Percentiles rank a stretch among this genome's conserved stretches.
Evolutionary conservation across 2,329 filamentous ascomycete genomes (phyloP).

Genomic region (Falciphora oryzae): DNA sequence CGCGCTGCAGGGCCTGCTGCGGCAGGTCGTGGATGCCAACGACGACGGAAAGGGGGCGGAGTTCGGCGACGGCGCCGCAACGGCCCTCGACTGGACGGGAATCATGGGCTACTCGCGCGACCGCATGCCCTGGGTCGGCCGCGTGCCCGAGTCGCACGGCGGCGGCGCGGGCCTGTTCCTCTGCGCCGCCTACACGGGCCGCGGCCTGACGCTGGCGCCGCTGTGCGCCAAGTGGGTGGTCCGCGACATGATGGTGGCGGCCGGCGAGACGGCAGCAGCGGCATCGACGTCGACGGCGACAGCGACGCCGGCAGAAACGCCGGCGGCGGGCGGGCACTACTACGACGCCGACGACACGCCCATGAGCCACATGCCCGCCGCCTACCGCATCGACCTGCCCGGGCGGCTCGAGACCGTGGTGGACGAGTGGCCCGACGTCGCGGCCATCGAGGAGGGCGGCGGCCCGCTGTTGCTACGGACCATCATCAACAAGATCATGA

Average conservation of each 20-base stretch:
- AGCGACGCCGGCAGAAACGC: background rate
- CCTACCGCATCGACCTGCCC: background rate
- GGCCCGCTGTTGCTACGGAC: no score
- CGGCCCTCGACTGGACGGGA: constrained; percentile 65
- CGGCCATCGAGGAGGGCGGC: constrained; percentile 1
- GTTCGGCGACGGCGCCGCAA: constrained; percentile 36
- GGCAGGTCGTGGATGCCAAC: constrained; percentile 33
- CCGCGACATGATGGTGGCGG: constrained; percentile 47
- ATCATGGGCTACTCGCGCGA: constrained; percentile 75
- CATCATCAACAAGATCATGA: no score
- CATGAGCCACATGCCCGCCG: background rate
- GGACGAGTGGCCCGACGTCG: constrained; percentile 5
- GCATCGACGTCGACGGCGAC: background rate
- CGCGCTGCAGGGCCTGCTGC: constrained; percentile 47
- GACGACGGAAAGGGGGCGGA: constrained; percentile 33
- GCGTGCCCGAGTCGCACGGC: constrained; percentile 40
- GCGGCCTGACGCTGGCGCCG: constrained; percentile 72
- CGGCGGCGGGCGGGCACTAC: background rate
- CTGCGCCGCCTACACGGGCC: constrained; percentile 63
- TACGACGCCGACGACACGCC: background rate
- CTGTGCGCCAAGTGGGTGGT: constrained; percentile 55
- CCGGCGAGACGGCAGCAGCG: background rate
- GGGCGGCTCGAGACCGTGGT: background rate
- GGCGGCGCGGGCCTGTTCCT: constrained; percentile 56
- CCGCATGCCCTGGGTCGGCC: constrained; percentile 63